A percentile compares a stretch with the other conserved stretches of the same genome.
These are phyloP conservation scores for Penicillium turbatum DNA, from an alignment of 495 filamentous ascomycete genomes.

Conservation along the genomic window DNA sequence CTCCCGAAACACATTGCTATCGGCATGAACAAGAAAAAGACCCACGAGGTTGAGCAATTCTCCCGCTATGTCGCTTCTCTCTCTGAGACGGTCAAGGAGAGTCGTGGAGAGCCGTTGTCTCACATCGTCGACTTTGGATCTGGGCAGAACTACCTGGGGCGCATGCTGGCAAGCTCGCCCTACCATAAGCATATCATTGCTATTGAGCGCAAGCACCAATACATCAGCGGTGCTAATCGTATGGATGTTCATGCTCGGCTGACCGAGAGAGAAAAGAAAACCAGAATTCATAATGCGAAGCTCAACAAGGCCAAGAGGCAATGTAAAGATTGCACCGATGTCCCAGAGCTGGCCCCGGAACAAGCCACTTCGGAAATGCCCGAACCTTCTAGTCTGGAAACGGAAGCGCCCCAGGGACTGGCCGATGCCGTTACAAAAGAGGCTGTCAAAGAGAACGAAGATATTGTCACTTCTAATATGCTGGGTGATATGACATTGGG, in stretches of 20 bases:
- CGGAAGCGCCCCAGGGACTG: neutral
- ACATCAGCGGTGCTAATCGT: constrained; percentile 76
- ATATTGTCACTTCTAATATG: constrained; percentile 32
- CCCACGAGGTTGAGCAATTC: constrained; percentile 77
- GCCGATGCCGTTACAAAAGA: constrained; percentile 33
- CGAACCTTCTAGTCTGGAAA: constrained; percentile 7
- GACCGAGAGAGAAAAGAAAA: constrained; percentile 55
- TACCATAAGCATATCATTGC: constrained; percentile 86
- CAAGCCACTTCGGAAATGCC: constrained; percentile 22
- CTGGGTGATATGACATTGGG: constrained; percentile 38
- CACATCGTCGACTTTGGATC: constrained; percentile 95
- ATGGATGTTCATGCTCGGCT: constrained; percentile 76
- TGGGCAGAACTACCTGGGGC: constrained; percentile 91
- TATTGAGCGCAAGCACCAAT: constrained; percentile 80
- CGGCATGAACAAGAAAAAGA: constrained; percentile 95
- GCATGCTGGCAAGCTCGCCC: constrained; percentile 76
- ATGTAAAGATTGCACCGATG: constrained; percentile 40
- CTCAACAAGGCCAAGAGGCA: constrained; percentile 47
- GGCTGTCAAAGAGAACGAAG: constrained; percentile 33
- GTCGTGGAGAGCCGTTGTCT: constrained; percentile 56
- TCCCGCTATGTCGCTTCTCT: constrained; percentile 55
- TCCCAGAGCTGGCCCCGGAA: constrained; percentile 32
- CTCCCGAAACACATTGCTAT: constrained; percentile 67
- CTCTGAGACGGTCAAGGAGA: constrained; percentile 51
- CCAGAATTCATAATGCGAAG: constrained; percentile 31